Evolutionary conservation across 495 filamentous ascomycete species (phyloP).

Genomic region (Chaetomium fimeti): DNA sequence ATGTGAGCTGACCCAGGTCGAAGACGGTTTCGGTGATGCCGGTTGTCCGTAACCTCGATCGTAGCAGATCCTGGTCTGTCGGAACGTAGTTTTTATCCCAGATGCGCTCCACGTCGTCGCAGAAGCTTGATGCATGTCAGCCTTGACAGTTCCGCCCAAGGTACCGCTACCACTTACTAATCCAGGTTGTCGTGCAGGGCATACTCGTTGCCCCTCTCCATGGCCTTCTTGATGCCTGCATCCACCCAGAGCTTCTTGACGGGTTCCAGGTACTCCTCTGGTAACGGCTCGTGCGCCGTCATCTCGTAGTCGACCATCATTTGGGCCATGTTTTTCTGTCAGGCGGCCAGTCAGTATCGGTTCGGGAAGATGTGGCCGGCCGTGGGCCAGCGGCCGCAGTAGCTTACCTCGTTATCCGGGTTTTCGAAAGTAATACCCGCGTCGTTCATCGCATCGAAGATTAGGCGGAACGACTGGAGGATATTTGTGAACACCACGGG

Average conservation of each 20-base stretch:
- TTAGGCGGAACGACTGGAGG: conserved; percentile 81
- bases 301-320: conserved; percentile 70
- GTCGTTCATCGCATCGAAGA: conserved; percentile 91
- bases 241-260: conserved; percentile 86
- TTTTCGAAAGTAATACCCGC: conserved; percentile 73
- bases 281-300: conserved; percentile 69
- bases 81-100: conserved; percentile 86
- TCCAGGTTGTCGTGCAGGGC: conserved; percentile 91
- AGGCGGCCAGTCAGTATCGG: neutral
- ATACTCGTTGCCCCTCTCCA: conserved; percentile 90
- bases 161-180: conserved; percentile 63
- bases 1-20: conserved; percentile 90
- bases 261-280: conserved; percentile 66
- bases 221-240: conserved; percentile 76
- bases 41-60: conserved; percentile 88
- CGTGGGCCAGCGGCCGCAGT: neutral
- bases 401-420: conserved; percentile 71
- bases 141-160: neutral
- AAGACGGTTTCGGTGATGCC: conserved; percentile 98
- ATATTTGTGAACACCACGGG: conserved; percentile 94
- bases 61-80: conserved; percentile 94
- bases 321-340: conserved; percentile 53
- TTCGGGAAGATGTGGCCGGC: neutral
- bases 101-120: conserved; percentile 81
- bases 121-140: conserved; percentile 64